Evolutionary conservation across 495 filamentous ascomycete genomes (phyloP), one percentile per base, ranked within the genome.

Genomic region (Podospora appendiculata): DNA sequence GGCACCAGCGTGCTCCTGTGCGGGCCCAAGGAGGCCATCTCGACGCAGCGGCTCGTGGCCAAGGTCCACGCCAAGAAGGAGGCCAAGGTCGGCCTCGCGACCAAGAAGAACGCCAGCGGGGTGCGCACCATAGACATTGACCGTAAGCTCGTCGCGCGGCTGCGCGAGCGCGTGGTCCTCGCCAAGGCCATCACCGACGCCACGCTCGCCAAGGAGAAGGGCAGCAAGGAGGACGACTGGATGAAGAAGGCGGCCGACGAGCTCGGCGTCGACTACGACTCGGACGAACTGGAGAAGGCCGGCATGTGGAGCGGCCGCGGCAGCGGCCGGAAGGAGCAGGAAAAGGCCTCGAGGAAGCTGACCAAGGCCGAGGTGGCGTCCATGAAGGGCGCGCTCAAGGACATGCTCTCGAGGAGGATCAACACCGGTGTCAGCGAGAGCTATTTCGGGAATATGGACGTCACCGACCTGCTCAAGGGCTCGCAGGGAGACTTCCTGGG

Each of bases 391-490:
- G 79, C 89, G 66, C 67, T 92, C 60, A 82, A 75, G 59, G 74
- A 70, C 35, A 58, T 92, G 50, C 72, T 98, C 60, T 75, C 72
- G 25, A 81, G 87, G 68, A 77, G 88, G 43, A 76, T 98, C 34
- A 98, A 98, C 68, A 79, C 88, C 19, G 93, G 93, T 6, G 90
- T 98, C 11, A 95, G 89, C 59, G 90, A 91, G 73, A 81, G 76
- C 66, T 98, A 96, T 71, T 71, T 97, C 3, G 51, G 88, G 13
- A 75, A 81, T 10, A 77, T 96, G 18, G 88, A 98, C 75, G 78
- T 96, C 33, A 84, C 90, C 59, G 86, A 82, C 49, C 63, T 96
- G 50, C 64, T 96, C 38, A 69, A 71, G 51, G 83, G 83, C 5
- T 81, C 77, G 17, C 79, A 61, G 50, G 69, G 71, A 1, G 65